Evolutionary conservation across 129 eudicot species (phyloP).

Genomic region (Chrysanthemum makinoi): DNA sequence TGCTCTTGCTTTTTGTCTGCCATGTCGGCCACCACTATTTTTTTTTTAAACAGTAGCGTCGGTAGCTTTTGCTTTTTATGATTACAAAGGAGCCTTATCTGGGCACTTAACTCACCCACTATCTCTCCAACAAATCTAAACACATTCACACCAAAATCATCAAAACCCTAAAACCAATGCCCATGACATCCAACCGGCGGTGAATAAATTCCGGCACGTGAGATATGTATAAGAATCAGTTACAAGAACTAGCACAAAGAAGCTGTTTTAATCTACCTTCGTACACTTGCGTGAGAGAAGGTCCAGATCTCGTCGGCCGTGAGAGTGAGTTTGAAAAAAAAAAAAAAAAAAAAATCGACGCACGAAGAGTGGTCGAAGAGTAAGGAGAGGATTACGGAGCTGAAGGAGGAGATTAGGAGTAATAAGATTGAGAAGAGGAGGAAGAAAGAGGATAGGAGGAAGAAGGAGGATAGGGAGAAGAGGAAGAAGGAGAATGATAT

Average conservation of each 20-base stretch:
- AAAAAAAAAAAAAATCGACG: too few relatives aligned
- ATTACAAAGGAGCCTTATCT: too few relatives aligned
- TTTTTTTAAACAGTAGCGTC: too few relatives aligned
- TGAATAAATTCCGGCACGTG: neutral
- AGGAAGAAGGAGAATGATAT: conserved; percentile 45
- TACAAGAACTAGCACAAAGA: conserved; percentile 68
- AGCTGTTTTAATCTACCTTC: conserved; percentile 74
- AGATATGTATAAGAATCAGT: conserved; percentile 70
- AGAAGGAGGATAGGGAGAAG: conserved; percentile 49
- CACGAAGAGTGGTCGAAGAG: conserved; percentile 62
- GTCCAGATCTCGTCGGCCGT: conserved; percentile 81
- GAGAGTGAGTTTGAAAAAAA: conserved; percentile 53
- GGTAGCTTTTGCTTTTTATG: too few relatives aligned
- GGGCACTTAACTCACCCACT: too few relatives aligned
- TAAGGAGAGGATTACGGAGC: conserved; percentile 67
- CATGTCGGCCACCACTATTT: too few relatives aligned
- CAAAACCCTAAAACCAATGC: conserved; percentile 25
- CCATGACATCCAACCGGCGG: neutral
- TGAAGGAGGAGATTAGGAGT: conserved; percentile 61
- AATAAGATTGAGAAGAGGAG: conserved; percentile 52
- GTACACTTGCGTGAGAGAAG: conserved; percentile 62
- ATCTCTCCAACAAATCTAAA: too few relatives aligned
- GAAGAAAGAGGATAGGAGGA: too few relatives aligned
- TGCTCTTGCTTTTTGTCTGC: too few relatives aligned
- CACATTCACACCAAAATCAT: neutral